Conservation (phyloP, 2,329 filamentous ascomycete species). For the Beauveria pseudobassiana region DNA sequence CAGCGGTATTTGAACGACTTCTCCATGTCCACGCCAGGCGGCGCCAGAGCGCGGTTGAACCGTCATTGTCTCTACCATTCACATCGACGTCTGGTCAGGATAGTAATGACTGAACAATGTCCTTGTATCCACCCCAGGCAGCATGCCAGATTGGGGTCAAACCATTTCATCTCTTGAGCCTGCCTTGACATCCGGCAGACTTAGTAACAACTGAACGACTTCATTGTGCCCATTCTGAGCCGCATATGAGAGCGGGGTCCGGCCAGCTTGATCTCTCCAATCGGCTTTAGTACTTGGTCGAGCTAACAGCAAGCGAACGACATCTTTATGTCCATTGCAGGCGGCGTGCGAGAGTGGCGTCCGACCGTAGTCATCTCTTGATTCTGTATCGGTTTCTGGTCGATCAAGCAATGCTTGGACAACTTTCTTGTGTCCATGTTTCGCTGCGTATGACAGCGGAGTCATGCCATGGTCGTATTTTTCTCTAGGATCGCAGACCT, state of each 20-base stretch:
- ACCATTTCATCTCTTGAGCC: background rate
- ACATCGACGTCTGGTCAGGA: background rate
- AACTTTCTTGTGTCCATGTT: background rate
- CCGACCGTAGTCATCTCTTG: background rate
- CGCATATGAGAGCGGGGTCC: background rate
- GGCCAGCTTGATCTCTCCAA: background rate
- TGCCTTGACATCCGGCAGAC: background rate
- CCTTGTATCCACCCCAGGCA: background rate
- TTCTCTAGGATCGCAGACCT: background rate
- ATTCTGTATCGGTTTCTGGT: background rate
- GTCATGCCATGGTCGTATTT: background rate
- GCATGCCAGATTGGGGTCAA: background rate
- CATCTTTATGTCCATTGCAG: background rate
- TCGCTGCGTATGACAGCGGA: background rate
- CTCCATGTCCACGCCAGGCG: background rate
- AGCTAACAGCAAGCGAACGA: background rate
- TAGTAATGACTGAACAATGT: background rate
- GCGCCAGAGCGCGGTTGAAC: background rate
- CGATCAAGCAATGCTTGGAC: background rate
- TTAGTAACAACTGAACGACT: background rate
- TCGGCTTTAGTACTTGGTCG: background rate
- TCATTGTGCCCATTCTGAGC: background rate
- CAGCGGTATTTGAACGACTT: background rate
- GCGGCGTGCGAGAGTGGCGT: background rate
- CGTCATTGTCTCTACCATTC: background rate